Base-by-base conservation (phyloP, 192 early-diverging fungal species). In the Coemansia sp. region DNA sequence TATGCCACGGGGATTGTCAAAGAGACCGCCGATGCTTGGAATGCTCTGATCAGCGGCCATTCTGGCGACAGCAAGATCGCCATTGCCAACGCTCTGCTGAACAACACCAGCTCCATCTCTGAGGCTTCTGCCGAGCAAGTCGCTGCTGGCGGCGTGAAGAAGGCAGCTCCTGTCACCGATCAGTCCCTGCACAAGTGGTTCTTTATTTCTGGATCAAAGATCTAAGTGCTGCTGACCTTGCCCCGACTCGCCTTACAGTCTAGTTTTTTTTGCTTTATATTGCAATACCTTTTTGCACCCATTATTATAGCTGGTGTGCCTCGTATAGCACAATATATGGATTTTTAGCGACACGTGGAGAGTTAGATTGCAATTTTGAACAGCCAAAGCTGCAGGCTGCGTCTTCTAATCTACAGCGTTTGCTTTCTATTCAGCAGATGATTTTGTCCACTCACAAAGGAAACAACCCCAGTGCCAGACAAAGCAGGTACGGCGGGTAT, bases 1-100 rank as follows among this genome's bases (percentile, higher is more conserved):
- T 99, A 96, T 70, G 92, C 97, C 60, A 83, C 75, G 61, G 91
- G 98, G 48, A 82, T 99, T 40, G 80, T 99, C 76, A 83, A 86
- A 71, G 95, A 99, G 83, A 92, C 90, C 50, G 84, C 93, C 70
- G 94, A 99, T 63, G 92, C 95, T 36, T 99, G 97, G 97, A 82
- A 87, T 75, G 73, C 81, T 36, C 77, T 99, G 56, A 88, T 95
- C 71, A 81, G 54, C 63, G 88, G 87, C 53, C 83, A 87, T 73
- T 68, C 85, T 38, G 89, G 92, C 52, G 80, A 81, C 57, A 90
- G 91, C 71, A 83, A 91, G 56, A 88, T 95, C 65, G 75, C 68
- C 39, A 81, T 85, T 55, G 67, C 80, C 71, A 93, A 90, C 66
- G 65, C 89, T 55, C 86, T 86, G 58, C 86, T 86, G 14, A 81